phyloP scores from a whole-genome alignment of 2,329 filamentous ascomycete genomes.

The Penicillium olsonii region DNA sequence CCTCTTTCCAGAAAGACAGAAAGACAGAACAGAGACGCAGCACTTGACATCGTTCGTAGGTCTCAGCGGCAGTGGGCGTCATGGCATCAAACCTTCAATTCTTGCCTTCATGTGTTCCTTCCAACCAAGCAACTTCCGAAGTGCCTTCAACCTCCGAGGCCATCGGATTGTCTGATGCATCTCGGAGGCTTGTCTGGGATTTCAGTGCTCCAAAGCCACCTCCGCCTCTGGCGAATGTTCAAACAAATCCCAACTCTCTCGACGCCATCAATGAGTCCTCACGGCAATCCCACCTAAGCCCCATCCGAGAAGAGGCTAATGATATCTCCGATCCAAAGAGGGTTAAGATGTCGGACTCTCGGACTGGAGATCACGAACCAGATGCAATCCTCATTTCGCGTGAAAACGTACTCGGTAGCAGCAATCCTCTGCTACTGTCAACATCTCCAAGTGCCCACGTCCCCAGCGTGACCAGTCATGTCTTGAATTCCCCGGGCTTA shows the following conservation, averaged over 20 bases:
- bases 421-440: neutral
- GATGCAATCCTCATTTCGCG: neutral
- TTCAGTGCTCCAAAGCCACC: neutral
- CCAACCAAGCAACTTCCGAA: neutral
- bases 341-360: neutral
- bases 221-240: neutral
- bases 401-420: neutral
- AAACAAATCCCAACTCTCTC: neutral
- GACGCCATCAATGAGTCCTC: neutral
- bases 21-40: too few species aligned
- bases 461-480: neutral
- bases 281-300: neutral
- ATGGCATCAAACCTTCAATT: neutral
- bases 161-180: neutral
- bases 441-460: neutral
- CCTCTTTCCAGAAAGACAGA: neutral
- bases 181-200: too few species aligned
- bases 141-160: neutral
- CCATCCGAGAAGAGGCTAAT: neutral
- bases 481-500: neutral
- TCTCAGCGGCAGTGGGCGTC: neutral
- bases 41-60: too few species aligned
- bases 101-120: neutral
- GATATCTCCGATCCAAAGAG: neutral
- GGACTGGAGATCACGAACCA: neutral